A percentile compares a stretch with the other conserved stretches of the same genome.
These are phyloP conservation scores for Aspergillus affinis DNA, from an alignment of 495 filamentous ascomycete genomes.

Conservation along the genomic window DNA sequence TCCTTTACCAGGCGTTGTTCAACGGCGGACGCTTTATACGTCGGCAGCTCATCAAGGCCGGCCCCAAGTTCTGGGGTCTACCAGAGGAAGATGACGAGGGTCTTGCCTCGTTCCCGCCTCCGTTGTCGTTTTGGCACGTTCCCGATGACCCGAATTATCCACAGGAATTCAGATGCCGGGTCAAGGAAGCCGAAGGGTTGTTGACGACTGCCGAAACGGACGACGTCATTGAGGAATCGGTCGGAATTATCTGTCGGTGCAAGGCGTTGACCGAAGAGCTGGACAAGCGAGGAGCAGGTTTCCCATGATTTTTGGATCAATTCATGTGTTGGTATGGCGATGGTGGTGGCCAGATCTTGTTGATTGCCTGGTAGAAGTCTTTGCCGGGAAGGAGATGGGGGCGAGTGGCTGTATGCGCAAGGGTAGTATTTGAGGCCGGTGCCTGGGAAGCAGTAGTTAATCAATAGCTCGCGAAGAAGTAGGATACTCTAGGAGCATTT, in stretches of 20 bases:
- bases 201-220: constrained; percentile 43
- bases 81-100: constrained; percentile 3
- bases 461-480: too few relatives aligned
- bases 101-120: constrained; percentile 32
- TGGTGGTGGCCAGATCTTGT: too few relatives aligned
- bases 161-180: constrained; percentile 24
- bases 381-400: too few relatives aligned
- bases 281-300: constrained; percentile 3
- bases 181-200: constrained; percentile 36
- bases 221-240: constrained; percentile 49
- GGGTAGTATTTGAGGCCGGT: too few relatives aligned
- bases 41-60: constrained; percentile 39
- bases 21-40: constrained; percentile 57
- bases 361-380: too few relatives aligned
- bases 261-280: constrained; percentile 14
- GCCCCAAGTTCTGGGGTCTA: constrained; percentile 45
- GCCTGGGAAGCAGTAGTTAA: too few relatives aligned
- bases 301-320: too few relatives aligned
- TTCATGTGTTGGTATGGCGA: too few relatives aligned
- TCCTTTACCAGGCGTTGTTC: constrained; percentile 61
- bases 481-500: too few relatives aligned
- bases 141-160: constrained; percentile 22
- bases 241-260: constrained; percentile 37
- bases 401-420: too few relatives aligned
- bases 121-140: constrained; percentile 27